phyloP scores from a whole-genome alignment of 208 protist genomes.

The Trypanosoma platydactyli region DNA sequence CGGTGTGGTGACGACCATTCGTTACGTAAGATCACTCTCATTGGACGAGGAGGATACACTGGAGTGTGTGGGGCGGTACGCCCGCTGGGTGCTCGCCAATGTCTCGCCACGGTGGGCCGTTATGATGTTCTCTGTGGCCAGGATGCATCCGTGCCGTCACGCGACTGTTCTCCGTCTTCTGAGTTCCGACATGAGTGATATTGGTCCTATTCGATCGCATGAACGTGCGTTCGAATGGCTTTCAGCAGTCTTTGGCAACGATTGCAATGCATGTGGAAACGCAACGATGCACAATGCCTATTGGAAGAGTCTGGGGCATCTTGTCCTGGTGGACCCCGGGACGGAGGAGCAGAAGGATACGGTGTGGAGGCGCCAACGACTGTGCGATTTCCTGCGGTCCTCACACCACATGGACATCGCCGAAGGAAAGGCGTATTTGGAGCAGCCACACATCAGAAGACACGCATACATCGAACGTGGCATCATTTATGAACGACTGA shows the following conservation, averaged over 20 bases:
- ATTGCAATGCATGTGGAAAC: conserved; percentile 14
- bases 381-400: conserved; percentile 45
- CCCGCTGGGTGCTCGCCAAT: conserved; percentile 30
- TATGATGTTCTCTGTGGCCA: conserved; percentile 16
- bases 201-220: not conserved
- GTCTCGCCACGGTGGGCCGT: conserved; percentile 27
- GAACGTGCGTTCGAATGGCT: conserved; percentile 25
- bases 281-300: conserved; percentile 36
- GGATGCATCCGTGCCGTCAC: not conserved
- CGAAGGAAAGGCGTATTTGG: conserved; percentile 36
- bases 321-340: conserved; percentile 17
- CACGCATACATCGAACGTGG: conserved; percentile 44
- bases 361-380: conserved; percentile 17
- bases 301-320: conserved; percentile 33
- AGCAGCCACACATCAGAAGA: conserved; percentile 34
- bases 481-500: conserved; percentile 58
- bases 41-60: conserved; percentile 12
- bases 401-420: conserved; percentile 39
- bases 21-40: conserved; percentile 12
- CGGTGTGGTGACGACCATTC: conserved; percentile 28
- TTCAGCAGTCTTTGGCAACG: conserved; percentile 20
- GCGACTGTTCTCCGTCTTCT: conserved; percentile 14
- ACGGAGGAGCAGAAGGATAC: not conserved
- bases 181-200: conserved; percentile 16
- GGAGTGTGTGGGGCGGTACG: conserved; percentile 16